Percentiles rank a stretch among this genome's conserved stretches.
Evolutionary conservation across 805 yeast genomes (phyloP).

Genomic region (Barnettozyma pratensis): DNA sequence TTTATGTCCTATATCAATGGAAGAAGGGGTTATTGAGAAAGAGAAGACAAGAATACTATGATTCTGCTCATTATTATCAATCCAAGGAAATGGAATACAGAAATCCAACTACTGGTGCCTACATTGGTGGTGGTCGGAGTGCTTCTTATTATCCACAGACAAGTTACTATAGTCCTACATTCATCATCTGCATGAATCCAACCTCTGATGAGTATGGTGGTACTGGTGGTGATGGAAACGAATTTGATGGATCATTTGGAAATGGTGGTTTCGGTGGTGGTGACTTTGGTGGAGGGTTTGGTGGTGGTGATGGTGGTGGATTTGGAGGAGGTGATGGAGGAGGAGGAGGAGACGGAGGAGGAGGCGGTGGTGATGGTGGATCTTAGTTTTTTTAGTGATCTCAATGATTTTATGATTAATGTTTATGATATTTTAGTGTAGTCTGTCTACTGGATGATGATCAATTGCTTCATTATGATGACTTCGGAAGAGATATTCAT

Average conservation of each 20-base stretch:
- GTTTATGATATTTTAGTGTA: too few species aligned
- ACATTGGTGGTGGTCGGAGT: not conserved
- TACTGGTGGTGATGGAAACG: not conserved
- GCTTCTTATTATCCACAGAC: not conserved
- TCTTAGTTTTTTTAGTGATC: not conserved
- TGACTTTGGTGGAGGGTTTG: not conserved
- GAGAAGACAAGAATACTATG: not conserved
- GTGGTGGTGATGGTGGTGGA: not conserved
- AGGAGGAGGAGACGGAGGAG: not conserved
- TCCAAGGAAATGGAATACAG: not conserved
- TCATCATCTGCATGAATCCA: not conserved
- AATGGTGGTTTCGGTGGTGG: not conserved
- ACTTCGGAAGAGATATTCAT: too few species aligned
- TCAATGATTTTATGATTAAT: too few species aligned
- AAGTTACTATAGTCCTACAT: not conserved
- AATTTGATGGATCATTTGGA: not conserved
- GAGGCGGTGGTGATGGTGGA: not conserved
- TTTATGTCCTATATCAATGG: not conserved
- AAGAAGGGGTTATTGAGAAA: not conserved
- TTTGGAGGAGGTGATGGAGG: not conserved
- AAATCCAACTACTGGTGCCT: not conserved
- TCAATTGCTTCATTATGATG: too few species aligned
- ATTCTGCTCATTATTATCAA: not conserved
- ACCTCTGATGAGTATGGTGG: not conserved
- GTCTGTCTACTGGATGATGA: too few species aligned